A percentile compares a stretch with the other conserved stretches of the same genome.
Conservation (phyloP, 805 yeast genomes). For the Suhomyces canberraensis region DNA sequence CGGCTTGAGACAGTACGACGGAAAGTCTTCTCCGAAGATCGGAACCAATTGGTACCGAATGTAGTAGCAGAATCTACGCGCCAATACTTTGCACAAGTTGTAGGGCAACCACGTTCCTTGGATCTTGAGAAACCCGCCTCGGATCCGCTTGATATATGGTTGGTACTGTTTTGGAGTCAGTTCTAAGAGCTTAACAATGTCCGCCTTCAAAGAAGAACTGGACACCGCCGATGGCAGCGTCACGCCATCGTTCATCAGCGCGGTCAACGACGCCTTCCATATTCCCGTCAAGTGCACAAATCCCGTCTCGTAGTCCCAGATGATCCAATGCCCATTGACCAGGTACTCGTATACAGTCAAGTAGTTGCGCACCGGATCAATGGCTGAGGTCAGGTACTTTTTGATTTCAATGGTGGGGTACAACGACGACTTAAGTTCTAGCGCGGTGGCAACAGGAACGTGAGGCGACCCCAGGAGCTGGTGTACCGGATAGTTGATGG, state of each 20-base stretch:
- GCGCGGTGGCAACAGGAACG: constrained; percentile 2
- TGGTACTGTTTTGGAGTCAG: constrained; percentile 59
- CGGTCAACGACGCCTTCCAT: constrained; percentile 58
- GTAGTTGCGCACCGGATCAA: constrained; percentile 61
- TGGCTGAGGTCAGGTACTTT: constrained; percentile 65
- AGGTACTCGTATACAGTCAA: constrained; percentile 70
- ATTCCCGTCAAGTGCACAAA: constrained; percentile 84
- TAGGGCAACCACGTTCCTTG: constrained; percentile 94
- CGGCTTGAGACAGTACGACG: constrained; percentile 57
- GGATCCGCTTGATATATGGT: constrained; percentile 62
- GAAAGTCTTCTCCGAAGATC: constrained; percentile 70
- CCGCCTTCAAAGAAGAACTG: constrained; percentile 52
- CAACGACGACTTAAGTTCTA: not conserved
- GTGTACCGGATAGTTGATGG: constrained; percentile 12
- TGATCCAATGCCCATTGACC: constrained; percentile 67
- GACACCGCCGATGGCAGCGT: constrained; percentile 1
- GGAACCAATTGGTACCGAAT: constrained; percentile 77
- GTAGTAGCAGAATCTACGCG: constrained; percentile 71
- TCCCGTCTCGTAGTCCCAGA: constrained; percentile 85
- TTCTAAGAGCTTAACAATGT: constrained; percentile 69
- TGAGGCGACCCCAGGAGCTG: not conserved
- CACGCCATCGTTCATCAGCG: constrained; percentile 6
- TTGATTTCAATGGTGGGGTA: constrained; percentile 22
- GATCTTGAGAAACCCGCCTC: constrained; percentile 89
- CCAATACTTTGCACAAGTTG: constrained; percentile 61